A percentile compares a stretch with the other conserved stretches of the same genome.
These are phyloP conservation scores for Debaryomyces psychrophilus DNA, from an alignment of 1,139 yeast genomes.

Conservation along the genomic window DNA sequence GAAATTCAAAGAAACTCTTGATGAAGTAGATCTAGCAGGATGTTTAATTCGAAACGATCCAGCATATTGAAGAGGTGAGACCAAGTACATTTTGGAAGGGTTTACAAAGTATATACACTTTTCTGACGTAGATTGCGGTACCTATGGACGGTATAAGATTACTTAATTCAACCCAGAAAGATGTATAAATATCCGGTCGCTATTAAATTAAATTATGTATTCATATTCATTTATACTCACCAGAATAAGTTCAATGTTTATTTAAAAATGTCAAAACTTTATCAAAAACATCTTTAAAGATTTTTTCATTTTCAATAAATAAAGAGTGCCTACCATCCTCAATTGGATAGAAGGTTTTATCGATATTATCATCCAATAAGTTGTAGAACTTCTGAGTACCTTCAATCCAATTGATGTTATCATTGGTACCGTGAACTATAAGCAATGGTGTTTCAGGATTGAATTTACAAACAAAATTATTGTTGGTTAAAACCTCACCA, in stretches of 20 bases:
- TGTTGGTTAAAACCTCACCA: conserved; percentile 55
- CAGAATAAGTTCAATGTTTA: conserved; percentile 9
- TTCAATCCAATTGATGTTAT: conserved; percentile 55
- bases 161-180: no score
- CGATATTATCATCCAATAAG: conserved; percentile 33
- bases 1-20: no score
- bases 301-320: conserved; percentile 46
- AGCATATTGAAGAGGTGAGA: no score
- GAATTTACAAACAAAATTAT: conserved; percentile 46
- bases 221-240: background rate
- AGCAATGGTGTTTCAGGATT: conserved; percentile 49
- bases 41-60: no score
- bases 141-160: no score
- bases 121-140: no score
- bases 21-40: no score
- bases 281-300: conserved; percentile 33
- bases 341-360: conserved; percentile 30
- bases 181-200: no score
- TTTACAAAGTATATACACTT: no score
- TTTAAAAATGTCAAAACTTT: conserved; percentile 46
- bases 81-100: no score
- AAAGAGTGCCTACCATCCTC: conserved; percentile 49
- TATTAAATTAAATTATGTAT: no score
- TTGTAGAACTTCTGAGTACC: conserved; percentile 54
- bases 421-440: conserved; percentile 47